Evolutionary conservation across 192 early-diverging fungal genomes (phyloP).

Genomic region (Dissophora globulifera): DNA sequence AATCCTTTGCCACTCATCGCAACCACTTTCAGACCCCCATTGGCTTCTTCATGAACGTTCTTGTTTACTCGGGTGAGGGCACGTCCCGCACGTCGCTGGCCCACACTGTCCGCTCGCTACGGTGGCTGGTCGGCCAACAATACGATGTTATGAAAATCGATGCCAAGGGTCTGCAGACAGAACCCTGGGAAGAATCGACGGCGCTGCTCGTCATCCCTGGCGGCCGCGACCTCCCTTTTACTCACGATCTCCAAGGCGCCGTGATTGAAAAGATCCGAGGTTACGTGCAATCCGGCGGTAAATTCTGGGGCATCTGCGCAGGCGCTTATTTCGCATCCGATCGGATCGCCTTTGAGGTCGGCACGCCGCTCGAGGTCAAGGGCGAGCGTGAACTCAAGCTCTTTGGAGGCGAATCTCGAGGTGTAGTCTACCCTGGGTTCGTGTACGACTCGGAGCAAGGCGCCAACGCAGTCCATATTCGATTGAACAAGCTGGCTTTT

Average conservation of each 20-base stretch:
- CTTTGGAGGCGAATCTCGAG: constrained; percentile 74
- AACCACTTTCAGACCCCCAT: too few relatives aligned
- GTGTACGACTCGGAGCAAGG: constrained; percentile 69
- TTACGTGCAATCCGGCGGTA: constrained; percentile 82
- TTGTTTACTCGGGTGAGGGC: constrained; percentile 87
- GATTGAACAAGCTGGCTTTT: constrained; percentile 18
- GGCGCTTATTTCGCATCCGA: constrained; percentile 78
- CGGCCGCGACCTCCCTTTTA: constrained; percentile 87
- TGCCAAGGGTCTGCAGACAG: constrained; percentile 71
- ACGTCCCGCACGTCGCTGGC: constrained; percentile 69
- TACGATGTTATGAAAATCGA: constrained; percentile 94
- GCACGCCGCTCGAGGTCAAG: constrained; percentile 68
- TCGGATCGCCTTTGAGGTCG: constrained; percentile 83
- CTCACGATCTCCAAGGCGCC: constrained; percentile 72
- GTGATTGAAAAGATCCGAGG: constrained; percentile 69
- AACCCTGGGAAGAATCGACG: constrained; percentile 91
- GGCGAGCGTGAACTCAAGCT: constrained; percentile 81
- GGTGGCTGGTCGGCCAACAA: constrained; percentile 65
- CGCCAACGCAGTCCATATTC: constrained; percentile 29
- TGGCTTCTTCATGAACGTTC: constrained; percentile 79
- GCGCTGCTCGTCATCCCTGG: constrained; percentile 92
- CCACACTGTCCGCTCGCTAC: constrained; percentile 77
- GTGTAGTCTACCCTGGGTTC: constrained; percentile 84
- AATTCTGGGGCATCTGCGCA: constrained; percentile 89
- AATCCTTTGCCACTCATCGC: too few relatives aligned